A percentile compares a stretch with the other conserved stretches of the same genome.
These are phyloP conservation scores for Tolypocladium pustulatum DNA, from an alignment of 2,329 filamentous ascomycete species.

Conservation along the genomic window DNA sequence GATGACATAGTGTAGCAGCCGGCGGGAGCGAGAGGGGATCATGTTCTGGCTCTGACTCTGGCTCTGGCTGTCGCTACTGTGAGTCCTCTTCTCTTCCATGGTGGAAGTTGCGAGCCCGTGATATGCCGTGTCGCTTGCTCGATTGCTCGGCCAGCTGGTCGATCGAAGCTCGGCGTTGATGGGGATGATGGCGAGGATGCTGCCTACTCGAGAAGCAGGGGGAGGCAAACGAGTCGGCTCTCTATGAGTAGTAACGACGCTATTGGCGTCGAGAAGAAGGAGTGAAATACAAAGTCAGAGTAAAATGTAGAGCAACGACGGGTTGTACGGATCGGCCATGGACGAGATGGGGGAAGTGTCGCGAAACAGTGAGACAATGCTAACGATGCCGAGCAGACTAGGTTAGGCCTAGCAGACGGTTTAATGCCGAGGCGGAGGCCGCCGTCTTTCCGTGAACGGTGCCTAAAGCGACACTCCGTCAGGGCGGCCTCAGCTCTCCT, in stretches of 20 bases:
- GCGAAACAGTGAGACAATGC: neutral
- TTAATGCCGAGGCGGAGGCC: neutral
- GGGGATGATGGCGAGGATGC: neutral
- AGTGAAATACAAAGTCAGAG: neutral
- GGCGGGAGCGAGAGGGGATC: constrained; percentile 13
- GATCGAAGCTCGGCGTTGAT: neutral
- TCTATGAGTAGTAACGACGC: neutral
- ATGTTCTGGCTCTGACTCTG: neutral
- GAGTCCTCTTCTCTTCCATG: constrained; percentile 21
- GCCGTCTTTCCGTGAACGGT: neutral
- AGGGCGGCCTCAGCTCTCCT: neutral
- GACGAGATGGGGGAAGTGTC: neutral
- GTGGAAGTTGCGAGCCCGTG: neutral
- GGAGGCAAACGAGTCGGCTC: neutral
- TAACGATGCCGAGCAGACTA: neutral
- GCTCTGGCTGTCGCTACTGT: constrained; percentile 4
- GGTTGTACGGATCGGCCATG: neutral
- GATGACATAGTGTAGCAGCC: constrained; percentile 11
- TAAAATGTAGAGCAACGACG: neutral
- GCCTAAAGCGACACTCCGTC: neutral
- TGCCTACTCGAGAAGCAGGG: constrained; percentile 1
- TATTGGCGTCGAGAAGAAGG: neutral
- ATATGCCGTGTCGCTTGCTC: neutral
- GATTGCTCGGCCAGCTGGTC: neutral
- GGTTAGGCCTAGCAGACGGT: neutral